Percentiles rank a stretch among this genome's conserved stretches.
Conservation (phyloP, 768 basidiomycete species). For the Boletus rufocinnamomeus region DNA sequence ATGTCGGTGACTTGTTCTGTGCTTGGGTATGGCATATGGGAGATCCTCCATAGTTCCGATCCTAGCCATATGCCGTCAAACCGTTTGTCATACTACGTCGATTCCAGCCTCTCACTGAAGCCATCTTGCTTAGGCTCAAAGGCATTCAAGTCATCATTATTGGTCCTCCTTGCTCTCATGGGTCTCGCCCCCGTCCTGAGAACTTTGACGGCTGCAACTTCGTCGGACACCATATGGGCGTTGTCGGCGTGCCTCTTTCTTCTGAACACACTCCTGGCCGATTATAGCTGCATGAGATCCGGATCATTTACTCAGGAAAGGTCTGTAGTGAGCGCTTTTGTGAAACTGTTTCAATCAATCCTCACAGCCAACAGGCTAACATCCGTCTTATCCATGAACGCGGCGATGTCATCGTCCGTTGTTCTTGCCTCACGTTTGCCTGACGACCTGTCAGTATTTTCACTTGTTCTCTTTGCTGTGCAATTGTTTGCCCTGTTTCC, state of each 20-base stretch:
- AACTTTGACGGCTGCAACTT: conserved; percentile 92
- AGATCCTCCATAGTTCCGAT: conserved; percentile 47
- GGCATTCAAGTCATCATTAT: conserved; percentile 74
- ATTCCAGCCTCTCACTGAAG: conserved; percentile 13
- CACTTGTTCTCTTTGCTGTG: conserved; percentile 82
- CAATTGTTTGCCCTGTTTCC: conserved; percentile 85
- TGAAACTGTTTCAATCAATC: conserved; percentile 19
- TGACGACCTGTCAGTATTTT: conserved; percentile 84
- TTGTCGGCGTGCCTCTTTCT: conserved; percentile 82
- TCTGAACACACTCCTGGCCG: conserved; percentile 79
- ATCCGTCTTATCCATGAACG: conserved; percentile 86
- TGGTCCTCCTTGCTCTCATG: conserved; percentile 87
- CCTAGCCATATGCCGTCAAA: conserved; percentile 24
- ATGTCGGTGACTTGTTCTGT: conserved; percentile 61
- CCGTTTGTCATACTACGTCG: conserved; percentile 26
- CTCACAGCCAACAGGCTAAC: conserved; percentile 57
- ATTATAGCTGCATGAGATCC: conserved; percentile 62
- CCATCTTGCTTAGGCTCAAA: conserved; percentile 55
- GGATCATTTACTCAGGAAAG: conserved; percentile 56
- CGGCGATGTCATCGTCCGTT: conserved; percentile 88
- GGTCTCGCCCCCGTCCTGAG: conserved; percentile 88
- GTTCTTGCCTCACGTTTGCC: conserved; percentile 89
- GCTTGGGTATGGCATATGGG: conserved; percentile 64
- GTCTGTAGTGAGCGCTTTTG: conserved; percentile 39
- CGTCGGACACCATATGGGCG: conserved; percentile 97